Base-by-base conservation (phyloP, 345 rosid species). In the Brassica rapa region DNA sequence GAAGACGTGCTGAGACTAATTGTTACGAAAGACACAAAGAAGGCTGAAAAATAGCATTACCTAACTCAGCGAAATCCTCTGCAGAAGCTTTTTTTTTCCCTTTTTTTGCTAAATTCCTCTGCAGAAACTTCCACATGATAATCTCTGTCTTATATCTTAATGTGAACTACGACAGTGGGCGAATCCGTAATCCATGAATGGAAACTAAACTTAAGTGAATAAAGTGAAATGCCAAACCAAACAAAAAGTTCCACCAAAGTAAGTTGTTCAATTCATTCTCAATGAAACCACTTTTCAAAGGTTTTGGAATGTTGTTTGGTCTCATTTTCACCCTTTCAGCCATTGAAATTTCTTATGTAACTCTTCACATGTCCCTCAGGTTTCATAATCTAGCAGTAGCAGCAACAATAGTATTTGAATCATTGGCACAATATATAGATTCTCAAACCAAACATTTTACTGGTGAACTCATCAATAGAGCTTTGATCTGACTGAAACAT, bases 41-140 rank as follows among this genome's bases (percentile, higher is more conserved):
- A 41, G 72, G 67, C 62, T 78, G 16, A 21, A 8, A 56, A 43
- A 46, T 11, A 30, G 37, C 72, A 71, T 73, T 68, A 16, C 74
- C 82, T 15, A 49, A 49, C 82, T 78, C 82, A 79, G 70, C 12
- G 70, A 79, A 79, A 67, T 33, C 82, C 77, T 67, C 74, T 59
- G 19, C 63, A 79, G 60, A 69, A 67, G 46, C 69, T 79, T 79
- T 25, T 25, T 25, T 25, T 25, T 25, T 24, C 3, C 27, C 1
- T 25, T 25, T 25, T 25, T 25, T 25, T 25, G 27, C 27, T 25
- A 25, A 25, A 25, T 2, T 49, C 82, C 77, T 67, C 74, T 59
- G 19, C 63, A 79, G 67, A 69, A 67, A 66, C 69, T 79, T 79
- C 82, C 65, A 72, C 82, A 73, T 73, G 78, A 67, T 59, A 11